phyloP scores from a whole-genome alignment of 148 eudicot species.

The Pharnaceum exiguum region DNA sequence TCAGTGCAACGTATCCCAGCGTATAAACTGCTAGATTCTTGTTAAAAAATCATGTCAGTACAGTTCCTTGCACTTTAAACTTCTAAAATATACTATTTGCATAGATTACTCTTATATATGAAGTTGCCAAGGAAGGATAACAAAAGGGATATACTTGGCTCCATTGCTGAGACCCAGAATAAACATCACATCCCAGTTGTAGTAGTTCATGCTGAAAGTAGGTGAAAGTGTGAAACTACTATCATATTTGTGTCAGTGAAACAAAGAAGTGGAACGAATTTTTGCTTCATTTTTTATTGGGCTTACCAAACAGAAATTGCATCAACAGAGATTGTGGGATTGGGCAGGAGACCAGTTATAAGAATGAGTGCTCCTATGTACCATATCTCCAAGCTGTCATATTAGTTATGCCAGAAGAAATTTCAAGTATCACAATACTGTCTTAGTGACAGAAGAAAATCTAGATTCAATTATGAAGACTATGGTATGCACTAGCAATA shows the following conservation, averaged over 20 bases:
- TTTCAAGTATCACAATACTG: too few relatives aligned
- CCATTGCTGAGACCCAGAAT: constrained; percentile 17
- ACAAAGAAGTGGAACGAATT: neutral
- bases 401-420: neutral
- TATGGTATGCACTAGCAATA: too few relatives aligned
- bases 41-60: too few relatives aligned
- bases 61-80: too few relatives aligned
- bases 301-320: constrained; percentile 33
- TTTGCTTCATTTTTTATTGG: neutral
- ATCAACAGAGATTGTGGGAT: constrained; percentile 28
- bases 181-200: constrained; percentile 23
- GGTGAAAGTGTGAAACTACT: too few relatives aligned
- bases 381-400: constrained; percentile 37
- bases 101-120: too few relatives aligned
- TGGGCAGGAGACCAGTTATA: constrained; percentile 27
- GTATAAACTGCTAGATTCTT: too few relatives aligned
- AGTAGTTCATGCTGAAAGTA: constrained; percentile 32
- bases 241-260: too few relatives aligned
- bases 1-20: too few relatives aligned
- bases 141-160: constrained; percentile 8
- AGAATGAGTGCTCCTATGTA: constrained; percentile 25
- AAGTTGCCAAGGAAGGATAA: neutral
- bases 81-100: too few relatives aligned
- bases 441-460: too few relatives aligned
- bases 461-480: too few relatives aligned